Percentiles rank a stretch among this genome's conserved stretches.
These are phyloP conservation scores for Yamadazyma diospyri DNA, from an alignment of 1,139 yeast genomes.

Conservation along the genomic window DNA sequence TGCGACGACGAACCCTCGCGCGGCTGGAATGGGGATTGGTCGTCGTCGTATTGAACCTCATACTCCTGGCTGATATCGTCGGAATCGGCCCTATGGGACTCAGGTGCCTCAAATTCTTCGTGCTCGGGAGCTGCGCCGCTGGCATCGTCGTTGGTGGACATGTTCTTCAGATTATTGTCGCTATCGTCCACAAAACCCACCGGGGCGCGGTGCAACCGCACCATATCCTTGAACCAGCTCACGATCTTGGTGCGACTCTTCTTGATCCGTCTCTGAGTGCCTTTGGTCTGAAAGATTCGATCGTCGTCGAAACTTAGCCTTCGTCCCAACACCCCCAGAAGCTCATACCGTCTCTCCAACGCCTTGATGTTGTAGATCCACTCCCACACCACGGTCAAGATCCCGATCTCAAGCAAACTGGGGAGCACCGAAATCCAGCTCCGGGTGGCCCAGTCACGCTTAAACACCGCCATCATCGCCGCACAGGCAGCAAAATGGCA, in stretches of 20 bases:
- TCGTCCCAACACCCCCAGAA: slow-evolving; percentile 49
- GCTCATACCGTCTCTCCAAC: slow-evolving; percentile 40
- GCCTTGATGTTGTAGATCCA: slow-evolving; percentile 46
- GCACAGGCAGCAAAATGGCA: slow-evolving; percentile 28
- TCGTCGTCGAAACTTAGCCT: slow-evolving; percentile 40
- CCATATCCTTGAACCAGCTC: slow-evolving; percentile 8
- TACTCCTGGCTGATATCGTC: not conserved
- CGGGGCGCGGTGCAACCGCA: slow-evolving; percentile 1
- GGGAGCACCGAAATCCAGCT: slow-evolving; percentile 43
- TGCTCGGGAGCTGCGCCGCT: not conserved
- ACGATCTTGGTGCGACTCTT: slow-evolving; percentile 6
- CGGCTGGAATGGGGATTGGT: slow-evolving; percentile 13
- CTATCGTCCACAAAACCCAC: slow-evolving; percentile 12
- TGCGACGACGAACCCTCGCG: slow-evolving; percentile 4
- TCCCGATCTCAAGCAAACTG: slow-evolving; percentile 33
- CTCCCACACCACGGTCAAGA: slow-evolving; percentile 48
- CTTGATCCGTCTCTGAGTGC: slow-evolving; percentile 5
- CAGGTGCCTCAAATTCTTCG: no score
- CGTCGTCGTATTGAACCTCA: slow-evolving; percentile 19
- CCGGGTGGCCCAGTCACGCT: slow-evolving; percentile 26
- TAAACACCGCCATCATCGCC: slow-evolving; percentile 24
- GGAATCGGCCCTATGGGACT: not conserved
- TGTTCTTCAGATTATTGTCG: slow-evolving; percentile 12
- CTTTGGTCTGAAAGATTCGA: slow-evolving; percentile 14
- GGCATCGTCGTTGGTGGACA: not conserved